A percentile compares a stretch with the other conserved stretches of the same genome.
phyloP scores from a whole-genome alignment of 2,329 filamentous ascomycete species.

The Aspergillus oerlinghausenensis region DNA sequence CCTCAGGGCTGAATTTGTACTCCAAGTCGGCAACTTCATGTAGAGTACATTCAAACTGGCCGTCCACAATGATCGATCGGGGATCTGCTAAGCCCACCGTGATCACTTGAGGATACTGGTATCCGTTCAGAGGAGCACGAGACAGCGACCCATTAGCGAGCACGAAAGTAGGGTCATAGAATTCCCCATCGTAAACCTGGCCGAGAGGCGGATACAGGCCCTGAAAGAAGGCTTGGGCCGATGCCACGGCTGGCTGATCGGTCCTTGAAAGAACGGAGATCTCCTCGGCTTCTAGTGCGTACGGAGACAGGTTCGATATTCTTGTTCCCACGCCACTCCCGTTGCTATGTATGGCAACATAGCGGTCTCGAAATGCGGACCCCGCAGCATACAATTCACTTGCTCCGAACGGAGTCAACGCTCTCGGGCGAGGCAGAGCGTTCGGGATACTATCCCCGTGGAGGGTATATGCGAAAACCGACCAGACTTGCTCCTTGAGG shows the following conservation, averaged over 20 bases:
- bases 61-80: slow-evolving; percentile 48
- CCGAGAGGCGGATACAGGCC: slow-evolving; percentile 54
- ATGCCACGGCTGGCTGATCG: slow-evolving; percentile 46
- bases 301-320: slow-evolving; percentile 43
- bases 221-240: slow-evolving; percentile 59
- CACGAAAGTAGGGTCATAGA: slow-evolving; percentile 33
- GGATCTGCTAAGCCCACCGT: slow-evolving; percentile 44
- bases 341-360: slow-evolving; percentile 37
- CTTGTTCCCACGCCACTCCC: slow-evolving; percentile 26
- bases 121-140: slow-evolving; percentile 50
- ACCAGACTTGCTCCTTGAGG: slow-evolving; percentile 37
- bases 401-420: slow-evolving; percentile 53
- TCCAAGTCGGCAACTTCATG: slow-evolving; percentile 33
- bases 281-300: slow-evolving; percentile 43
- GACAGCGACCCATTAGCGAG: slow-evolving; percentile 47
- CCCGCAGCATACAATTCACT: slow-evolving; percentile 50
- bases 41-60: slow-evolving; percentile 42
- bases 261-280: slow-evolving; percentile 46
- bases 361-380: slow-evolving; percentile 49
- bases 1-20: slow-evolving; percentile 42
- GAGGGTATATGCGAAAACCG: slow-evolving; percentile 50
- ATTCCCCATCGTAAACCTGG: slow-evolving; percentile 29
- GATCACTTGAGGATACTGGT: slow-evolving; percentile 53
- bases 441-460: slow-evolving; percentile 53
- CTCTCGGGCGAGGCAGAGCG: slow-evolving; percentile 30